These are phyloP conservation scores for Pyrenula aspistea DNA, from an alignment of 495 filamentous ascomycete species.

Conservation along the genomic window DNA sequence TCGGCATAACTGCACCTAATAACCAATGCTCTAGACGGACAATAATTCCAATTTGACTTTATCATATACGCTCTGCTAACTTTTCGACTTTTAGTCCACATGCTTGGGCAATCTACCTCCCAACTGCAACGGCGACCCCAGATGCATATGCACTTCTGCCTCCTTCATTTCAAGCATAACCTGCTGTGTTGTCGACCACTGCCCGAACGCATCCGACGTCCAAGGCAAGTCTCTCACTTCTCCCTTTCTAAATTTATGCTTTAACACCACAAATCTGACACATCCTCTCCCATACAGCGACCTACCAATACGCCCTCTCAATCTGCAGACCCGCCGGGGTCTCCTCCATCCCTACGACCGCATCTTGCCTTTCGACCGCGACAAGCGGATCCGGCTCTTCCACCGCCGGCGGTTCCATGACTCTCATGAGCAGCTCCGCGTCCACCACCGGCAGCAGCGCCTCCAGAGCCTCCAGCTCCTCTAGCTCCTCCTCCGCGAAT, in stretches of 20 bases:
- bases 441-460: constrained; percentile 1
- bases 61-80: constrained; percentile 4
- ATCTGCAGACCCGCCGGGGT: constrained; percentile 36
- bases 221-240: constrained; percentile 26
- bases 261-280: neutral
- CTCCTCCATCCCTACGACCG: constrained; percentile 22
- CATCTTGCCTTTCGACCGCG: constrained; percentile 19
- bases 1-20: no score
- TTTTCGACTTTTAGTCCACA: neutral
- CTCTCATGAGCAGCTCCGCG: constrained; percentile 2
- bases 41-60: no score
- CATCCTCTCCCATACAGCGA: constrained; percentile 19
- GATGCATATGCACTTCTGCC: constrained; percentile 55
- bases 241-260: no score
- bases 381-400: constrained; percentile 3
- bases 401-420: constrained; percentile 4
- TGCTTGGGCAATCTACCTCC: constrained; percentile 22
- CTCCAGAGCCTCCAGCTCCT: neutral
- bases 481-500: constrained; percentile 9
- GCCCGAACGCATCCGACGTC: constrained; percentile 38
- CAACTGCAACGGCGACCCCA: constrained; percentile 34
- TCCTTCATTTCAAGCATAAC: constrained; percentile 48
- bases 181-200: constrained; percentile 52
- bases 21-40: no score
- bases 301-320: constrained; percentile 32